These are phyloP conservation scores for Fusarium sp. DNA, from an alignment of 2,329 filamentous ascomycete genomes.

Conservation along the genomic window DNA sequence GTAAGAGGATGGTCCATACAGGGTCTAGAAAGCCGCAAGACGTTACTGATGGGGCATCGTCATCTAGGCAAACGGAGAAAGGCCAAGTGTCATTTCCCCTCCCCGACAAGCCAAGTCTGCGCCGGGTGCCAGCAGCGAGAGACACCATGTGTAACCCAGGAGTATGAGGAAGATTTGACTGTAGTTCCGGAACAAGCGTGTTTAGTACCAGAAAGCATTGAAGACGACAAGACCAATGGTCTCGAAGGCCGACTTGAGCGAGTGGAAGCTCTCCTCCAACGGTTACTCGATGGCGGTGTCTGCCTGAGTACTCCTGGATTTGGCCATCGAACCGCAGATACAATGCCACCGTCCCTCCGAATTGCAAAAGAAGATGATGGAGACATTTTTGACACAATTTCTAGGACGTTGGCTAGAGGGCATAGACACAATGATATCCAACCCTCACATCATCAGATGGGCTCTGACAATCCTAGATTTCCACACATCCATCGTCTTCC, in stretches of 20 bases:
- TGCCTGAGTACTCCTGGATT: not conserved
- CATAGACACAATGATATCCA: not conserved
- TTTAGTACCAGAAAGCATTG: not conserved
- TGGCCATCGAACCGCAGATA: not conserved
- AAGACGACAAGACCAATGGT: not conserved
- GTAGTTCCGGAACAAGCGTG: not conserved
- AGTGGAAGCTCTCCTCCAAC: not conserved
- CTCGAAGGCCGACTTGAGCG: not conserved
- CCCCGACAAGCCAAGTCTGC: not conserved
- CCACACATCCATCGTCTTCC: not conserved
- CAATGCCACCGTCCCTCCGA: not conserved
- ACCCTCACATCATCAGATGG: not conserved
- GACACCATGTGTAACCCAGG: not conserved
- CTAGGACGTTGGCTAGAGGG: not conserved
- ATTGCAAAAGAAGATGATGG: not conserved
- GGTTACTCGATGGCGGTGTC: not conserved
- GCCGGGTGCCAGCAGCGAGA: not conserved
- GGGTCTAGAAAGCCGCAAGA: too few species aligned
- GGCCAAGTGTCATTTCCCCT: not conserved
- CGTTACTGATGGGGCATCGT: not conserved
- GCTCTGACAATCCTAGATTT: not conserved
- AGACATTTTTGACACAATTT: not conserved
- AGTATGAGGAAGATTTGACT: not conserved
- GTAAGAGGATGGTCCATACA: not conserved
- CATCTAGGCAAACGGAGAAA: constrained; percentile 1